Evolutionary conservation across 768 basidiomycete genomes (phyloP), one percentile per base, ranked within the genome.

Genomic region (Cystobasidium ongulense): DNA sequence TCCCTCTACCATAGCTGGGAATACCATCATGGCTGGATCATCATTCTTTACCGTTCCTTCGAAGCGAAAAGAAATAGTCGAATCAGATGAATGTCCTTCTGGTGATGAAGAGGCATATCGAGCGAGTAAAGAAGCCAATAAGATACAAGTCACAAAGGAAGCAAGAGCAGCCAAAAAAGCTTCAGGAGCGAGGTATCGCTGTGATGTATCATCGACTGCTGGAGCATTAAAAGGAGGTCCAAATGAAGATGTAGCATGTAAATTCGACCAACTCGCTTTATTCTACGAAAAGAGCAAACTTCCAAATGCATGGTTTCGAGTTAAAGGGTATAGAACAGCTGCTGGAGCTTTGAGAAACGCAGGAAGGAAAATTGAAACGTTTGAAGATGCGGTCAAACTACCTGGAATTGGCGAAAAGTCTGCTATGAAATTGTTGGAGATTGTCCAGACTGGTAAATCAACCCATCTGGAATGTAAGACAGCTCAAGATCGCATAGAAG

Each of bases 71-170:
- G 66, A 43, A n/a, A 39, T 50, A 7, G 46, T 46, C 21, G 66
- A 68, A 35, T 68, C 66, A 4, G 66, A 68, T 50, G 74, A 80
- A 75, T 75, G 76, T 50, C 75, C 79, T 54, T 80, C 80, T 11
- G 62, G 41, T 31, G 41, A 74, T n/a, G 77, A 75, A 52, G 67
- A 72, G 74, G 74, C n/a, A 2, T 41, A 35, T 54, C 54, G 31
- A 23, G 71, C 71, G 5, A 33, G 38, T 1, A 59, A 59, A 23
- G 71, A 62, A 29, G 18, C n/a, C 13, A 4, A 62, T 25, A 31
- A 41, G 59, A 7, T 39, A 31, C 38, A 68, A 18, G 33, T 53
- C 15, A 50, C 66, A 17, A 46, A 31, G 31, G 66, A 43, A 13
- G 66, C 66, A 13, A 23, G 66, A 52, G 63, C 35, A 23, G 33